These are phyloP conservation scores for Cladosporium oxysporum DNA, from an alignment of 2,329 filamentous ascomycete species.

Conservation along the genomic window DNA sequence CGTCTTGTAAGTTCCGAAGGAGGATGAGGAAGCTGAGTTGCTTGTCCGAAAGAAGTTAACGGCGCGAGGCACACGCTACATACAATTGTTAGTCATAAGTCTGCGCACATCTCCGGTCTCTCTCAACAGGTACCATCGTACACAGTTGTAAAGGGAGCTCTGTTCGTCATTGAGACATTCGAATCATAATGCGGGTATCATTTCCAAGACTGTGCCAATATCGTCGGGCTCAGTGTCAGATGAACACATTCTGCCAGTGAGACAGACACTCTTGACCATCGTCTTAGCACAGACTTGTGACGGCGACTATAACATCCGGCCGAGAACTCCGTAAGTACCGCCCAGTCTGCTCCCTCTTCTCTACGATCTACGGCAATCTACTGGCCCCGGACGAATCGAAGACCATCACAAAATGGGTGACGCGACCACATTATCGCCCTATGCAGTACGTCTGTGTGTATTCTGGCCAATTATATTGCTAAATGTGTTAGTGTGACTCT, in stretches of 20 bases:
- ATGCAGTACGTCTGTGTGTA: background rate
- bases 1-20: background rate
- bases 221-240: background rate
- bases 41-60: background rate
- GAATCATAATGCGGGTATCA: background rate
- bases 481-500: constrained; percentile 23
- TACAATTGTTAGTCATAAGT: background rate
- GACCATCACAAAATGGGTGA: background rate
- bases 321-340: background rate
- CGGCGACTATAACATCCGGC: background rate
- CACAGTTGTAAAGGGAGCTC: no score
- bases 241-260: background rate
- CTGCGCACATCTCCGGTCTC: background rate
- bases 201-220: fast-evolving
- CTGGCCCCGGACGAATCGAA: background rate
- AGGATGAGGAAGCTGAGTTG: background rate
- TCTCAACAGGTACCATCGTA: no score
- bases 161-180: background rate
- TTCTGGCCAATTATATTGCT: background rate
- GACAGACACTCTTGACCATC: background rate
- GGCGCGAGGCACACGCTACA: background rate
- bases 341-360: background rate
- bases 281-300: background rate
- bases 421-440: background rate
- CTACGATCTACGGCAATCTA: background rate